A percentile compares a stretch with the other conserved stretches of the same genome.
phyloP scores from a whole-genome alignment of 352 stramenopile genomes.

The Globisporangium parvum region DNA sequence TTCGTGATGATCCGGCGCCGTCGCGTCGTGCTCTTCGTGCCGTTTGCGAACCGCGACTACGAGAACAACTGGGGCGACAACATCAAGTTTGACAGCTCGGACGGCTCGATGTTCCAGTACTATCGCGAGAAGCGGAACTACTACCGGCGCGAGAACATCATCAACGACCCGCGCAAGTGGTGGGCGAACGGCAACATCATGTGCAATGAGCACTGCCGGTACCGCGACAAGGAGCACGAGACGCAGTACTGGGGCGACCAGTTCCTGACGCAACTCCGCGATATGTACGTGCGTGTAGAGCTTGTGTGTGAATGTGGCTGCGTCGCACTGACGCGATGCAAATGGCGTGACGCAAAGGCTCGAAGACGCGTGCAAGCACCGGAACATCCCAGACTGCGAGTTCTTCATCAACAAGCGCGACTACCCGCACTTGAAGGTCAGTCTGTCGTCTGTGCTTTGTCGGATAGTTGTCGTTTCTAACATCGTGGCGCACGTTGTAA shows the following conservation, averaged over 20 bases:
- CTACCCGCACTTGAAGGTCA: slow-evolving; percentile 97
- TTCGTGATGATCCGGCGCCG: slow-evolving; percentile 97
- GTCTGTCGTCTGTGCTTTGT: neutral
- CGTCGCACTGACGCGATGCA: neutral
- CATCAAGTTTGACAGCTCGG: slow-evolving; percentile 87
- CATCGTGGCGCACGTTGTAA: neutral
- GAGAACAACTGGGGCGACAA: slow-evolving; percentile 94
- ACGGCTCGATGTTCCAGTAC: slow-evolving; percentile 89
- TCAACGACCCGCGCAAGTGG: slow-evolving; percentile 89
- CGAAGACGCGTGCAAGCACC: slow-evolving; percentile 92
- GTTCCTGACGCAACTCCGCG: slow-evolving; percentile 93
- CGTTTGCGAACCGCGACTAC: slow-evolving; percentile 97
- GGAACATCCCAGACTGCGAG: slow-evolving; percentile 96
- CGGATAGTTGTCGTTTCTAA: neutral
- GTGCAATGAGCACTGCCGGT: slow-evolving; percentile 93
- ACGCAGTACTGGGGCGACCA: slow-evolving; percentile 97
- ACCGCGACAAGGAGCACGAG: slow-evolving; percentile 84
- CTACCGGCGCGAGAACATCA: slow-evolving; percentile 77
- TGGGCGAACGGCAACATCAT: slow-evolving; percentile 99
- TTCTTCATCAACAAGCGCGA: slow-evolving; percentile 99
- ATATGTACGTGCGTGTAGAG: slow-evolving; percentile 90
- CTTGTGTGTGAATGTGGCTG: neutral
- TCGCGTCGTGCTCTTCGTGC: slow-evolving; percentile 95
- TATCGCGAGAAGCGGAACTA: slow-evolving; percentile 86
- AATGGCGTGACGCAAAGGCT: slow-evolving; percentile 36